phyloP scores from a whole-genome alignment of 208 protist species.

The Leishmania gerbilli region DNA sequence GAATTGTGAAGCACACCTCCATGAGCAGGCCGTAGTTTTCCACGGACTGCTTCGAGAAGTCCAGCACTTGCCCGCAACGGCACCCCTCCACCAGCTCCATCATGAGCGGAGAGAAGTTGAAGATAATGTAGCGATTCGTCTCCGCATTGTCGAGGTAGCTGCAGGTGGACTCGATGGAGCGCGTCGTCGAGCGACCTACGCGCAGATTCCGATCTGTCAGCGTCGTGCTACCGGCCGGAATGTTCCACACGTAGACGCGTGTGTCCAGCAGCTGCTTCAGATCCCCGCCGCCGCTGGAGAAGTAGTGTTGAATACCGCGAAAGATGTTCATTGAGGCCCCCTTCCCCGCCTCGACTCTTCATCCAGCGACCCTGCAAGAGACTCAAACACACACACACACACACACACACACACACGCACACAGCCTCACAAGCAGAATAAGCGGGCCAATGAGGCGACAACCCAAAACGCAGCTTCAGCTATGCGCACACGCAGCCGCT shows the following conservation, averaged over 20 bases:
- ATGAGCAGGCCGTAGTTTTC: slow-evolving; percentile 74
- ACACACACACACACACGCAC: too few relatives aligned
- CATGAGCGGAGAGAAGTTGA: slow-evolving; percentile 84
- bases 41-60: slow-evolving; percentile 74
- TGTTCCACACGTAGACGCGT: slow-evolving; percentile 82
- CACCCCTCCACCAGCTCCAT: slow-evolving; percentile 69
- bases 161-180: slow-evolving; percentile 53
- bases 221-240: slow-evolving; percentile 54
- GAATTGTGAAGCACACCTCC: slow-evolving; percentile 75
- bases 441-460: not conserved
- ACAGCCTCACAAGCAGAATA: not conserved
- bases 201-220: slow-evolving; percentile 47
- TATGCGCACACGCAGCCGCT: not conserved
- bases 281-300: slow-evolving; percentile 28
- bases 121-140: slow-evolving; percentile 66
- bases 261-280: slow-evolving; percentile 62
- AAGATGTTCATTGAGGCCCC: slow-evolving; percentile 45
- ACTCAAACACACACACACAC: too few relatives aligned
- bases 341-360: not conserved
- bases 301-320: slow-evolving; percentile 38
- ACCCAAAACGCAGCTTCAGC: not conserved
- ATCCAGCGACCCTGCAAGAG: not conserved
- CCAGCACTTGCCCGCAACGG: slow-evolving; percentile 62
- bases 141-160: slow-evolving; percentile 50
- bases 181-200: slow-evolving; percentile 42